A percentile compares a stretch with the other conserved stretches of the same genome.
Conservation (phyloP, 2,329 filamentous ascomycete species). For the Trichoderma atroviride region DNA sequence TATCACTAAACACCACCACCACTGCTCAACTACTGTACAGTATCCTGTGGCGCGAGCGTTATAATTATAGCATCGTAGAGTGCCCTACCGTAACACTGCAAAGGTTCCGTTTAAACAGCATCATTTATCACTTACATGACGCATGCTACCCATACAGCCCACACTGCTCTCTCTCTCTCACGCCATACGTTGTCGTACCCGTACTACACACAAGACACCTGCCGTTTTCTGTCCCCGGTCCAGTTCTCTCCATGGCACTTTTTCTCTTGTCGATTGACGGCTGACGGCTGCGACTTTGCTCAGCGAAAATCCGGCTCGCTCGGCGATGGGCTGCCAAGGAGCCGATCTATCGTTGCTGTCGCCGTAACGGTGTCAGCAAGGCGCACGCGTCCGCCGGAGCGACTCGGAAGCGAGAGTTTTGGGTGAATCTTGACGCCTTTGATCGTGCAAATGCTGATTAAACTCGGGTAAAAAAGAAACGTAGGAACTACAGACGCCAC, state of each 20-base stretch:
- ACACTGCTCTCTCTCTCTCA: neutral
- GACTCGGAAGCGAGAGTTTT: constrained; percentile 2
- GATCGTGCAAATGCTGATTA: neutral
- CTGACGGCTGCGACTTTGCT: neutral
- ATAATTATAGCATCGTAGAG: neutral
- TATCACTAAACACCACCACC: neutral
- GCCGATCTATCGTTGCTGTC: constrained; percentile 13
- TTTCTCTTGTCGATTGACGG: neutral
- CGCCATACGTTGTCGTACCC: neutral
- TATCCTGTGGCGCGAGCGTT: neutral
- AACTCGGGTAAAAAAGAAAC: neutral
- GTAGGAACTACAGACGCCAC: neutral
- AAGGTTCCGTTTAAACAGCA: neutral
- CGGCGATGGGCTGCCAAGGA: constrained; percentile 5
- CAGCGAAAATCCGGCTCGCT: constrained; percentile 2
- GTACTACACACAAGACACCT: neutral
- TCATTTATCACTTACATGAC: neutral
- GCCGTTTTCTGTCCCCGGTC: constrained; percentile 3
- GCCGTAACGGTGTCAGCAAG: constrained; percentile 19
- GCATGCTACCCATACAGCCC: constrained; percentile 1
- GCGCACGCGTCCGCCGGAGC: neutral
- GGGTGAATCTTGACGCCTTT: neutral
- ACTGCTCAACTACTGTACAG: neutral
- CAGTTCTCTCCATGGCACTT: neutral
- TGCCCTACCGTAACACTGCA: neutral